Conservation (phyloP, 306 rosid genomes). For the Fragaria ananassa region DNA sequence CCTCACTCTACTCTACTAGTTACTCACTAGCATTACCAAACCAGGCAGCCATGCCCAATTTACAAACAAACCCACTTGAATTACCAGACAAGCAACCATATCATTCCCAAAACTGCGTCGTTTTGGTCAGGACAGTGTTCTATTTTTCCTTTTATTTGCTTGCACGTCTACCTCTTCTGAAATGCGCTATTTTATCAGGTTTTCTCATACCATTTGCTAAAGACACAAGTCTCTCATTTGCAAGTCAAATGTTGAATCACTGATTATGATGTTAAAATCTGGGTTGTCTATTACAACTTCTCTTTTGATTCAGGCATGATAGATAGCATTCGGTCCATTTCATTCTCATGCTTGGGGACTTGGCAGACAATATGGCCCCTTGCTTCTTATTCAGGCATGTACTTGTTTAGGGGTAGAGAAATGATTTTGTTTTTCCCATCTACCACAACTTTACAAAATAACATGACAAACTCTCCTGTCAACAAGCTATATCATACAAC, state of each 20-base stretch:
- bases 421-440: not conserved
- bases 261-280: too few relatives aligned
- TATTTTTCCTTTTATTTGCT: too few relatives aligned
- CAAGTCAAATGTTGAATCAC: too few relatives aligned
- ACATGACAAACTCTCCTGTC: not conserved
- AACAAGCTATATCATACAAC: not conserved
- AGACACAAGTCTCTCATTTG: too few relatives aligned
- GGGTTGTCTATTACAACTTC: not conserved
- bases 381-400: not conserved
- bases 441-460: not conserved
- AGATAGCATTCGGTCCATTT: not conserved
- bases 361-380: not conserved
- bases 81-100: constrained; percentile 1
- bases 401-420: not conserved
- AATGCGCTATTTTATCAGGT: too few relatives aligned
- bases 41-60: not conserved
- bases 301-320: not conserved
- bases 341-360: not conserved
- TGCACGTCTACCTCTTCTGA: too few relatives aligned
- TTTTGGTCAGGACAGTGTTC: too few relatives aligned
- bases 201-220: too few relatives aligned
- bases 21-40: too few relatives aligned
- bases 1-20: not conserved
- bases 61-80: not conserved
- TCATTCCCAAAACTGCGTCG: not conserved